Evolutionary conservation across 176 grass and related monocot species (phyloP), one percentile per base, ranked within the genome.

Genomic region (Oryza rufipogon): DNA sequence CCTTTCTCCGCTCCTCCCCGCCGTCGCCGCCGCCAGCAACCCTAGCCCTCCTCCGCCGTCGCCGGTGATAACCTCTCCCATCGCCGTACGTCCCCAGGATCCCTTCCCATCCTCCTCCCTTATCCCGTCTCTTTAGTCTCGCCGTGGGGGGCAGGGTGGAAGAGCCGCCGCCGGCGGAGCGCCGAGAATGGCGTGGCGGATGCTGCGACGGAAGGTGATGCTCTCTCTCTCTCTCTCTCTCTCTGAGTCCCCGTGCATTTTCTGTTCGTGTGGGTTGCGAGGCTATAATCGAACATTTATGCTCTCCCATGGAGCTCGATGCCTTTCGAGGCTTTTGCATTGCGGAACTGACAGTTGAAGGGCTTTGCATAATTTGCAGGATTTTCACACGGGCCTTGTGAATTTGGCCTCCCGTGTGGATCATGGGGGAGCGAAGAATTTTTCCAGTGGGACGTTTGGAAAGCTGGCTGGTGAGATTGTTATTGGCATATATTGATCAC

Each of bases 121-220:
- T 30, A 30, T 30, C 28, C 28, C 28, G 28, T 30, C 28, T 1
- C 28, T 30, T 1, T 30, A 30, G 28, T 30, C 28, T 30, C 28
- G 28, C 28, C 28, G 28, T 30, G 28, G 41, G 42, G 42, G 42
- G 1, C 9, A 8, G 42, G 42, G 42, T 44, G 42, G 42, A 42
- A 1, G 36, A 30, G 20, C 30, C 47, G 28, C n/a, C 8, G 28
- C n/a, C 8, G 23, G 58, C 58, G 58, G 34, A 14, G 23, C 72
- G 10, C 36, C 36, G 54, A 71, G 64, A 75, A 92, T 94, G 89
- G 88, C 89, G 47, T 89, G 88, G 86, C 73, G 86, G 86, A 34
- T 91, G 78, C 76, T 94, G 52, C 80, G 66, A 9, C 86, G 81
- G 79, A 91, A 89, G 88, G 92, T 91, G 20, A 41, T 73, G 17